A percentile compares a stretch with the other conserved stretches of the same genome.
phyloP scores from a whole-genome alignment of 768 basidiomycete genomes.

The Mycena galopus region DNA sequence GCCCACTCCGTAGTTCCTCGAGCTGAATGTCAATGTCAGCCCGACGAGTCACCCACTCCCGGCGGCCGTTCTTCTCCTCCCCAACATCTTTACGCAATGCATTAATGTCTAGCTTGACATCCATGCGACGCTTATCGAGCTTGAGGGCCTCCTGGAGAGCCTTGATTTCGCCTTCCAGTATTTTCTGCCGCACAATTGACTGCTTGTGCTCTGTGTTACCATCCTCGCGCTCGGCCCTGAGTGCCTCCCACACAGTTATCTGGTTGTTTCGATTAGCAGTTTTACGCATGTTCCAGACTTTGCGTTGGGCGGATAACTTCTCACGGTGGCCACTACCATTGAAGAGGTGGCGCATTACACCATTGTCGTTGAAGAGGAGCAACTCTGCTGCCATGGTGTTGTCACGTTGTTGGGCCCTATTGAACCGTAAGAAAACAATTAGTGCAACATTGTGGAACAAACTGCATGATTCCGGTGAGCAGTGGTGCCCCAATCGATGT shows the following conservation, averaged over 20 bases:
- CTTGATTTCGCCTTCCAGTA: not conserved
- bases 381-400: conserved; percentile 4
- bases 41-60: too few relatives aligned
- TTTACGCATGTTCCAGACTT: not conserved
- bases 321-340: conserved; percentile 19
- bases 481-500: conserved; percentile 20
- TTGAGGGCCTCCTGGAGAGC: not conserved
- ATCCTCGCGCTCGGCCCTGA: conserved; percentile 14
- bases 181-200: not conserved
- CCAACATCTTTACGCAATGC: not conserved
- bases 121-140: conserved; percentile 16
- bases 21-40: too few relatives aligned
- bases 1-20: too few relatives aligned
- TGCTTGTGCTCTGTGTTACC: not conserved
- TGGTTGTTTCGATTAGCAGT: conserved; percentile 9
- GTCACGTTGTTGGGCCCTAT: conserved; percentile 4
- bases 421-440: not conserved
- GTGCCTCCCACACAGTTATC: conserved; percentile 1
- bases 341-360: conserved; percentile 6
- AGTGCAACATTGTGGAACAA: not conserved
- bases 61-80: not conserved
- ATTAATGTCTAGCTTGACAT: not conserved
- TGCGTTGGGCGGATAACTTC: conserved; percentile 17
- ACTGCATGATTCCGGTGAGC: conserved; percentile 29
- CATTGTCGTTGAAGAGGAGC: not conserved